A percentile compares a stretch with the other conserved stretches of the same genome.
These are phyloP conservation scores for Takakia lepidozioides DNA, from an alignment of 225 moss, liverwort and hornwort species.

Conservation along the genomic window DNA sequence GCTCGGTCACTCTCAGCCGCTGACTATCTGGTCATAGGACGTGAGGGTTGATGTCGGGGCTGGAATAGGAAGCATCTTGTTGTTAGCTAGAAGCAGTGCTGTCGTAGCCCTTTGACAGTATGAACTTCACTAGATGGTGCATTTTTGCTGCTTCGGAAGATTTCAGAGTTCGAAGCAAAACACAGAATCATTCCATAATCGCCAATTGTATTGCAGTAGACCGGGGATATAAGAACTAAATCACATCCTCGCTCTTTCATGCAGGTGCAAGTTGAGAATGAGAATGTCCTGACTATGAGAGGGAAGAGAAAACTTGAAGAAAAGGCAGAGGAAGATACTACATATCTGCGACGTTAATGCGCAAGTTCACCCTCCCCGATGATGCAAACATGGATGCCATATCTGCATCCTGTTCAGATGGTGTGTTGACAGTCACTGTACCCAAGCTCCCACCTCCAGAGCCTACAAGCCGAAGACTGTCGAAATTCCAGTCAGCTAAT, in stretches of 20 bases:
- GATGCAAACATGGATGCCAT: constrained; percentile 26
- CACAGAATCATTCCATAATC: no score
- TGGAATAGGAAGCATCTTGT: no score
- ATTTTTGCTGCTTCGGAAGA: background rate
- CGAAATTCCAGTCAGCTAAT: no score
- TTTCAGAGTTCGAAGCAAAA: no score
- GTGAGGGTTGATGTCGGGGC: no score
- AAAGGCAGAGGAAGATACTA: constrained; percentile 8
- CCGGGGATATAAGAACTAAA: no score
- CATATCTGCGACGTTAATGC: constrained; percentile 25
- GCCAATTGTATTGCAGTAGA: no score
- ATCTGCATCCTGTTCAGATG: constrained; percentile 25
- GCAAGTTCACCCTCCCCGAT: constrained; percentile 33
- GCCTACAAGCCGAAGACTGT: constrained; percentile 25
- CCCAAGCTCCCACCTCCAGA: constrained; percentile 30
- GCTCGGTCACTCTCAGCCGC: no score
- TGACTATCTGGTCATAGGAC: no score
- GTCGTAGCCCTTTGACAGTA: background rate
- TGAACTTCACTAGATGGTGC: background rate
- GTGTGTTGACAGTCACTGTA: constrained; percentile 37
- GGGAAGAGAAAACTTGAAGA: constrained; percentile 17
- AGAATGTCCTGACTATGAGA: constrained; percentile 34
- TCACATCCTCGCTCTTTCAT: no score
- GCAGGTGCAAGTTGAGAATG: constrained; percentile 44
- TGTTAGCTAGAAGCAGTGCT: no score